These are phyloP conservation scores for Syzygium aromaticum DNA, from an alignment of 345 rosid genomes.

Conservation along the genomic window DNA sequence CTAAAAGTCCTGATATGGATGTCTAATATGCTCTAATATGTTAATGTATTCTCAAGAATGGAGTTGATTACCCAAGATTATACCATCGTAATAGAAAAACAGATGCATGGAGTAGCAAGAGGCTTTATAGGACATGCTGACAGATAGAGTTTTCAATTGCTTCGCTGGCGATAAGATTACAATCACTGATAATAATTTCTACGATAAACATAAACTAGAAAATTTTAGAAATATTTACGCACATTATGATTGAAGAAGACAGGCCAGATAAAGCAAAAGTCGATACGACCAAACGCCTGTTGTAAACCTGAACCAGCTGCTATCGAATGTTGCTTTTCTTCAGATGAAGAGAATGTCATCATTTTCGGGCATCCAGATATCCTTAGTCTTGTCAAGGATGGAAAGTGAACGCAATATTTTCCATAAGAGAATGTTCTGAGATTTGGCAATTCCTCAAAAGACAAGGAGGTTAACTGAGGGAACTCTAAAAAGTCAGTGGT, in stretches of 20 bases:
- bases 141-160: too few relatives aligned
- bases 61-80: neutral
- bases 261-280: fast-evolving
- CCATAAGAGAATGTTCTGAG: fast-evolving
- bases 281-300: fast-evolving
- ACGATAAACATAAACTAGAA: neutral
- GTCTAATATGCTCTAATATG: too few relatives aligned
- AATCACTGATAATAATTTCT: neutral
- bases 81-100: neutral
- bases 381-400: neutral
- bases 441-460: neutral
- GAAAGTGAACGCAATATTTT: fast-evolving
- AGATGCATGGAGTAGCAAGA: neutral
- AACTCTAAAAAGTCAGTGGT: fast-evolving
- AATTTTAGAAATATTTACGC: too few relatives aligned
- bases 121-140: neutral
- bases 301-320: neutral
- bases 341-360: neutral
- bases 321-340: fast-evolving
- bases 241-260: neutral
- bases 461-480: neutral
- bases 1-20: neutral
- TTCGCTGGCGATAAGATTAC: neutral
- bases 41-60: neutral
- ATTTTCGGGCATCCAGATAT: neutral